Base-by-base conservation (phyloP, 2,329 filamentous ascomycete species). In the Sarocladium strictum region DNA sequence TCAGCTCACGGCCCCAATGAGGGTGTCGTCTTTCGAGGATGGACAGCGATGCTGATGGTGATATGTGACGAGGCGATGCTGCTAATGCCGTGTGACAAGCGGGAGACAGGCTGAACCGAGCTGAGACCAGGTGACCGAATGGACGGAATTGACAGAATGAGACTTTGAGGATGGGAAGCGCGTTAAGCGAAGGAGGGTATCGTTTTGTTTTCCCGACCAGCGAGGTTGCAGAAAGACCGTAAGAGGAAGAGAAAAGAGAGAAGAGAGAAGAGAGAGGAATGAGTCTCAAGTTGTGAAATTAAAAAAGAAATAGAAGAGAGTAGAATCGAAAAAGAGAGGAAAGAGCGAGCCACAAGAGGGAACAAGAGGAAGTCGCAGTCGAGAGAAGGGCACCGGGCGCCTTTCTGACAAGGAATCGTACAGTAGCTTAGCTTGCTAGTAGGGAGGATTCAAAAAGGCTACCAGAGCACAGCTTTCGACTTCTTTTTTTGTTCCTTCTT, bases 201-300 rank as follows among this genome's bases (percentile, higher is more conserved):
- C 27, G 37, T 38, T 38, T n/a, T n/a, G 40, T 47, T 41, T 21
- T 54, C 49, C 54, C 55, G 57, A 53, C 57, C 57, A 58, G 57
- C 55, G 53, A 57, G 57, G 50, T 29, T 32, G 29, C 56, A 40
- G 47, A 54, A 53, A 52, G 43, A 54, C 56, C 37, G 55, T 41
- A 45, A 58, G 54, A 27, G 35, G 53, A 54, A 35, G 58, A 59
- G 51, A 58, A 58, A 56, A 56, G 57, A 57, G 60, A 50, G 53
- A 54, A 58, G 40, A 52, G 54, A 53, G 24, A 27, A 52, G 17
- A 7, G 54, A n/a, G n/a, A n/a, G n/a, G n/a, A n/a, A n/a, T n/a
- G n/a, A n/a, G n/a, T n/a, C n/a, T n/a, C n/a, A n/a, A n/a, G n/a
- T n/a, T n/a, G n/a, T n/a, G n/a, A n/a, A n/a, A 24, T 26, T n/a